phyloP scores from a whole-genome alignment of 257 asterid species.

The Craterostigma plantagineum region DNA sequence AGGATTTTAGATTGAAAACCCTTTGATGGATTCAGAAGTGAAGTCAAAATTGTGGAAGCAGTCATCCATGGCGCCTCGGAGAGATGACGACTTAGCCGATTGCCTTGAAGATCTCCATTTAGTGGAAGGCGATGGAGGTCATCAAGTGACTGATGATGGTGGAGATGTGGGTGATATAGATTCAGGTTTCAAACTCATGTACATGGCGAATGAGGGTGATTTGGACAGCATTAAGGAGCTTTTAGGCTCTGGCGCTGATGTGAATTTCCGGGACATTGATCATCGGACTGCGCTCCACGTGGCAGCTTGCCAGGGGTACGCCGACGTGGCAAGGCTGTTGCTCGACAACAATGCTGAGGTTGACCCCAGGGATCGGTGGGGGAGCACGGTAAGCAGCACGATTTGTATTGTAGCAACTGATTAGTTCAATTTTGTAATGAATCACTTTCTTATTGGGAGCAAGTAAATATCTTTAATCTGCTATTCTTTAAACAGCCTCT shows the following conservation, averaged over 20 bases:
- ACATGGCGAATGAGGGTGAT: conserved; percentile 70
- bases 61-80: conserved; percentile 79
- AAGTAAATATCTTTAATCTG: conserved; percentile 1
- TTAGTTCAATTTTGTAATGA: too few species aligned
- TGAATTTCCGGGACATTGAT: conserved; percentile 75
- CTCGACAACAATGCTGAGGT: conserved; percentile 42
- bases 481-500: conserved; percentile 36
- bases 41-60: conserved; percentile 57
- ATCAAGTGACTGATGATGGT: conserved; percentile 12
- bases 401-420: neutral
- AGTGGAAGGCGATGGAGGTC: neutral
- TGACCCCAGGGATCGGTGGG: conserved; percentile 79
- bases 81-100: conserved; percentile 19
- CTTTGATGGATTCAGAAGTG: conserved; percentile 37
- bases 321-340: conserved; percentile 46
- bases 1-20: neutral
- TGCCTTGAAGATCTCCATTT: conserved; percentile 16
- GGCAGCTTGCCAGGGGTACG: conserved; percentile 93
- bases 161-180: conserved; percentile 38
- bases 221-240: conserved; percentile 75
- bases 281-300: conserved; percentile 83
- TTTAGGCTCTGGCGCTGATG: conserved; percentile 42
- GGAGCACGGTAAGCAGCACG: conserved; percentile 62
- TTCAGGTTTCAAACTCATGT: conserved; percentile 76
- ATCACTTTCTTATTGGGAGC: neutral